A percentile compares a stretch with the other conserved stretches of the same genome.
Conservation (phyloP, 805 yeast species). For the Maudiozyma pseudohumilis region DNA sequence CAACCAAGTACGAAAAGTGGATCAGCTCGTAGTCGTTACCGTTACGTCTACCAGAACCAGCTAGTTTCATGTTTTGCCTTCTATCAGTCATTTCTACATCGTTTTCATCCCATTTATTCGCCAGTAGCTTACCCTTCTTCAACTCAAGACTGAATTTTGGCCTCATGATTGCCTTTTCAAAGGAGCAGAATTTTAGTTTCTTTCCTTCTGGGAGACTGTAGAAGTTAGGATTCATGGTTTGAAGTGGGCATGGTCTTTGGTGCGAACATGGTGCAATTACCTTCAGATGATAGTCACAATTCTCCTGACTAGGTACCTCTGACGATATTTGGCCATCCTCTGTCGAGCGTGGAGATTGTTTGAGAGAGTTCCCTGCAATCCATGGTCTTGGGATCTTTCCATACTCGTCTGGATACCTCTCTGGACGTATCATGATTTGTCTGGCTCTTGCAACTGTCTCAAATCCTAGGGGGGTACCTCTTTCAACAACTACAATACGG, state of each 20-base stretch:
- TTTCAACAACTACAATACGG: conserved; percentile 64
- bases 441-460: conserved; percentile 85
- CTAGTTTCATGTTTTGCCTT: conserved; percentile 31
- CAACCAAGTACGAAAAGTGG: conserved; percentile 63
- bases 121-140: conserved; percentile 68
- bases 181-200: conserved; percentile 65
- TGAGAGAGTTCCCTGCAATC: conserved; percentile 35
- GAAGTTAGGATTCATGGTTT: conserved; percentile 60
- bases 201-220: conserved; percentile 48
- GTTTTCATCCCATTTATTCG: conserved; percentile 58
- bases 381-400: conserved; percentile 67
- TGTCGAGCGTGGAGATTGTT: conserved; percentile 9
- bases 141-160: conserved; percentile 76
- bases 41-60: conserved; percentile 70
- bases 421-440: conserved; percentile 84
- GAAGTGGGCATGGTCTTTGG: conserved; percentile 79
- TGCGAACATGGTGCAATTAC: conserved; percentile 88
- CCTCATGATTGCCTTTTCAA: conserved; percentile 58
- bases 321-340: background rate
- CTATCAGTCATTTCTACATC: conserved; percentile 43
- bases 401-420: conserved; percentile 41
- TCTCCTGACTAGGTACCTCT: conserved; percentile 9
- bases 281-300: conserved; percentile 42
- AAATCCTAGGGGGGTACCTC: conserved; percentile 85
- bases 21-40: conserved; percentile 65